These are phyloP conservation scores for Choiromyces venosus DNA, from an alignment of 495 filamentous ascomycete species.

Conservation along the genomic window DNA sequence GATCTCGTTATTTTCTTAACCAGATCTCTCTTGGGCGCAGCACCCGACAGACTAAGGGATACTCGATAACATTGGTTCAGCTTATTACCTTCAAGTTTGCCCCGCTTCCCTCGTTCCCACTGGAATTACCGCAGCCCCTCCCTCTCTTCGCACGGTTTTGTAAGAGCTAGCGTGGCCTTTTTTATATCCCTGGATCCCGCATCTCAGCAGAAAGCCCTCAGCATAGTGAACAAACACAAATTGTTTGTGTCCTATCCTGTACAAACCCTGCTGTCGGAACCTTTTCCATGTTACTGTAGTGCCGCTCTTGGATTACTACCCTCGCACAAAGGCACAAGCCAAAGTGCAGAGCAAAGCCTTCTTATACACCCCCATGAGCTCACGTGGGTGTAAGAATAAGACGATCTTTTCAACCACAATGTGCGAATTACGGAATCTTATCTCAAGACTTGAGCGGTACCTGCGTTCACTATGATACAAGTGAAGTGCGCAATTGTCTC, in stretches of 20 bases:
- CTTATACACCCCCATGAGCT: neutral
- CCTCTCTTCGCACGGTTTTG: neutral
- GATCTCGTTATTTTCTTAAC: no score
- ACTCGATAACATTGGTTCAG: neutral
- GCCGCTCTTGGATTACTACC: neutral
- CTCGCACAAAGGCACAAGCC: neutral
- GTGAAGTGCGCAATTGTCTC: neutral
- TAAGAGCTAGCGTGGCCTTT: neutral
- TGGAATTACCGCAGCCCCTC: neutral
- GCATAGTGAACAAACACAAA: neutral
- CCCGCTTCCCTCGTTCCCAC: neutral
- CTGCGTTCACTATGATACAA: neutral
- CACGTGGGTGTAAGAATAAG: neutral
- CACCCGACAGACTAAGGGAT: no score
- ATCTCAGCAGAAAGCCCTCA: neutral
- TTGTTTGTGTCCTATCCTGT: neutral
- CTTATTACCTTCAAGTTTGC: neutral
- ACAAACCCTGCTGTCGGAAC: neutral
- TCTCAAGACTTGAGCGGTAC: neutral
- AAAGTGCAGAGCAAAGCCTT: neutral
- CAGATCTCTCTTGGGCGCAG: no score
- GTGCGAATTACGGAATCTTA: neutral
- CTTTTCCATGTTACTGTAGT: neutral
- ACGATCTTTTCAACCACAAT: neutral
- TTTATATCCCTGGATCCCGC: neutral